Conservation (phyloP, 305 asterid species). For the Plantago lanceolata region DNA sequence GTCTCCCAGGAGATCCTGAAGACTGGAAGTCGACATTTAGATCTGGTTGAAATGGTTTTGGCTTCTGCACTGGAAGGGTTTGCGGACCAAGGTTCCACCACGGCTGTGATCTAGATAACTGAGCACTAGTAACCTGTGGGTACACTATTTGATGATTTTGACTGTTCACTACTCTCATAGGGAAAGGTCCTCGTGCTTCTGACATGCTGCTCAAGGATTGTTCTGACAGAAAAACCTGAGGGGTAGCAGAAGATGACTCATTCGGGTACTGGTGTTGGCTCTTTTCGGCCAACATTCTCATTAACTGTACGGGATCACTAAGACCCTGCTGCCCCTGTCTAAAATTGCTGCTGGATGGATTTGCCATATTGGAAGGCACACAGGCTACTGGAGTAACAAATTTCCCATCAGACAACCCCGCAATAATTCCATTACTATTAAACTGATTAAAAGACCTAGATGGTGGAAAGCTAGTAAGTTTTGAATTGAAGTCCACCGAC, state of each 20-base stretch:
- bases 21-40: conserved; percentile 82
- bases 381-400: conserved; percentile 24
- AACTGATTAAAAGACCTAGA: conserved; percentile 43
- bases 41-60: conserved; percentile 77
- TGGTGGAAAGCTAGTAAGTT: not conserved
- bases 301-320: conserved; percentile 65
- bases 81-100: conserved; percentile 58
- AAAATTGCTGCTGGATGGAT: conserved; percentile 19
- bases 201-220: conserved; percentile 33
- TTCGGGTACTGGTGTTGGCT: conserved; percentile 50
- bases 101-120: conserved; percentile 72
- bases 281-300: conserved; percentile 63
- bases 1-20: conserved; percentile 79
- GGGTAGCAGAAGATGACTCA: conserved; percentile 29
- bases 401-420: not conserved
- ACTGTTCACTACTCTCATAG: conserved; percentile 42
- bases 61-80: conserved; percentile 61
- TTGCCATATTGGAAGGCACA: conserved; percentile 35
- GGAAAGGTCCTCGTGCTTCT: conserved; percentile 38
- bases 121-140: conserved; percentile 59
- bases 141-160: conserved; percentile 52
- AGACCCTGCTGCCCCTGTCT: conserved; percentile 65
- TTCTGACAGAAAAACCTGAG: conserved; percentile 33
- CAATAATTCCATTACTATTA: conserved; percentile 38
- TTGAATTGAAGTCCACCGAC: not conserved